phyloP scores from a whole-genome alignment of 1,139 yeast genomes.

The Scheffersomyces stambukii region DNA sequence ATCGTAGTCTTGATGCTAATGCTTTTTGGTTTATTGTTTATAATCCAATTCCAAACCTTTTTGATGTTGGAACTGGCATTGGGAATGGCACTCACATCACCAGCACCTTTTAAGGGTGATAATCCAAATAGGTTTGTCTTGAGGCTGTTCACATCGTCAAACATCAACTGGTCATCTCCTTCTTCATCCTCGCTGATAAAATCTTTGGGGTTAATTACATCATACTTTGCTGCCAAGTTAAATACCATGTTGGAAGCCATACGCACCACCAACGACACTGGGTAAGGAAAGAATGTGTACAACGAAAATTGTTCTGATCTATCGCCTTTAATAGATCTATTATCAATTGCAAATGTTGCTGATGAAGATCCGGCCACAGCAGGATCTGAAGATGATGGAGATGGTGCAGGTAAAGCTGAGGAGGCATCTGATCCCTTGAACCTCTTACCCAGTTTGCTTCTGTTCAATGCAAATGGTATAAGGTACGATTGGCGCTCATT shows the following conservation, averaged over 20 bases:
- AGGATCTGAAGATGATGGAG: not conserved
- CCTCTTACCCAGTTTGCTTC: too few relatives aligned
- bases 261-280: constrained; percentile 28
- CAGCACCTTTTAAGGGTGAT: constrained; percentile 40
- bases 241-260: constrained; percentile 16
- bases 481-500: constrained; percentile 42
- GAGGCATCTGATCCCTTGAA: not conserved
- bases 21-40: constrained; percentile 10
- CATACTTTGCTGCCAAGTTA: constrained; percentile 16
- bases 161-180: constrained; percentile 17
- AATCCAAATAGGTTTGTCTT: constrained; percentile 37
- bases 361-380: too few relatives aligned
- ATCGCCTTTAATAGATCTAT: constrained; percentile 28
- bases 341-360: constrained; percentile 27
- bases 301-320: constrained; percentile 40
- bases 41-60: constrained; percentile 25
- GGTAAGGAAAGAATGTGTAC: constrained; percentile 42
- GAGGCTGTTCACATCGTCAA: constrained; percentile 26
- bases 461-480: constrained; percentile 29
- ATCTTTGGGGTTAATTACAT: constrained; percentile 24
- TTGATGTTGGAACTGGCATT: constrained; percentile 18
- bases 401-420: not conserved
- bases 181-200: constrained; percentile 18
- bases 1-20: constrained; percentile 20
- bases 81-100: constrained; percentile 27